These are phyloP conservation scores for Leishmania major DNA, from an alignment of 208 protist genomes.

Conservation along the genomic window DNA sequence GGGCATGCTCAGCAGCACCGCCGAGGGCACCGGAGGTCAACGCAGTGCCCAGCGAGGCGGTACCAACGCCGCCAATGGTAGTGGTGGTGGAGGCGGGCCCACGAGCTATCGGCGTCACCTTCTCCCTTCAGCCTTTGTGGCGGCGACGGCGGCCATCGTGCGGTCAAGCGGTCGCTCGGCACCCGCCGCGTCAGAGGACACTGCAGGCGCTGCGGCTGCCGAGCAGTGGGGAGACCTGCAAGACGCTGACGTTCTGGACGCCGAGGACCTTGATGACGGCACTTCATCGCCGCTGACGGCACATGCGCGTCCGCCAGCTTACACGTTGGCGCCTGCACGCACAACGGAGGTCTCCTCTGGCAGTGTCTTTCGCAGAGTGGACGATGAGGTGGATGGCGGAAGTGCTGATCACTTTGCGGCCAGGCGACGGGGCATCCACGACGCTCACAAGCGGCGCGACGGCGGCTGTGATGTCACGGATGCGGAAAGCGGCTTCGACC, in stretches of 20 bases:
- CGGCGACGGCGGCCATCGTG: not conserved
- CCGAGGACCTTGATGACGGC: constrained; percentile 4
- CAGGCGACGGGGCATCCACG: not conserved
- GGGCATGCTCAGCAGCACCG: constrained; percentile 6
- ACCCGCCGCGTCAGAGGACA: not conserved
- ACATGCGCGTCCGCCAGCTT: constrained; percentile 10
- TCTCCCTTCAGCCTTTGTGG: constrained; percentile 10
- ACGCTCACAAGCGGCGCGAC: not conserved
- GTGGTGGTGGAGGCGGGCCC: not conserved
- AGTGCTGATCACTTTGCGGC: not conserved
- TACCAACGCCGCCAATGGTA: not conserved
- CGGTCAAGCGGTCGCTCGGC: not conserved
- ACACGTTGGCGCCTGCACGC: not conserved
- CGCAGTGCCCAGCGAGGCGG: not conserved
- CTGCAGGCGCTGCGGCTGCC: not conserved
- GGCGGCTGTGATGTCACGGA: not conserved
- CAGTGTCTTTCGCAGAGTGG: constrained; percentile 11
- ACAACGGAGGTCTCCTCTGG: not conserved
- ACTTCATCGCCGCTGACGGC: not conserved
- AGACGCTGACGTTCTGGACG: constrained; percentile 24
- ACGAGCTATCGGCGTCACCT: constrained; percentile 17
- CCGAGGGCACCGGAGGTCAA: not conserved
- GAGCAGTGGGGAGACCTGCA: not conserved
- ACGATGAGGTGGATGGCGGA: constrained; percentile 12
- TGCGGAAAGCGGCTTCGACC: constrained; percentile 9